Evolutionary conservation across 352 stramenopile genomes (phyloP).

Genomic region (Globisporangium irregulare): DNA sequence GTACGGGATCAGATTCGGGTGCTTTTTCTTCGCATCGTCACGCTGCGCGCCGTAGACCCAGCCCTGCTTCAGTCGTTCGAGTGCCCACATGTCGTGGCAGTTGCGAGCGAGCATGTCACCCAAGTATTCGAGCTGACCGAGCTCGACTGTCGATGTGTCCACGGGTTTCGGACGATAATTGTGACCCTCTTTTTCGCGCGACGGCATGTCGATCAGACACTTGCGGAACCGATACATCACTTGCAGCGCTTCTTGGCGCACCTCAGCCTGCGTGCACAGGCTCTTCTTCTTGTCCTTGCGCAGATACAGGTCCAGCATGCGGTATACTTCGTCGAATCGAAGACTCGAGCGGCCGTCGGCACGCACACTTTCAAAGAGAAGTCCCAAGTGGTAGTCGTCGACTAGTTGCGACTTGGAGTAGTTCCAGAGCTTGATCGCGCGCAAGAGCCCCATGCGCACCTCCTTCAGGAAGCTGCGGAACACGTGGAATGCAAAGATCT

Average conservation of each 20-base stretch:
- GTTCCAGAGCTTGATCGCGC: slow-evolving; percentile 83
- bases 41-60: slow-evolving; percentile 72
- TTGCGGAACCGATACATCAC: slow-evolving; percentile 89
- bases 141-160: slow-evolving; percentile 68
- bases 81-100: slow-evolving; percentile 84
- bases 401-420: slow-evolving; percentile 77
- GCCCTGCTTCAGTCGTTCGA: slow-evolving; percentile 82
- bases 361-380: slow-evolving; percentile 77
- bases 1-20: slow-evolving; percentile 85
- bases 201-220: slow-evolving; percentile 87
- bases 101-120: slow-evolving; percentile 80
- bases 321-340: slow-evolving; percentile 82
- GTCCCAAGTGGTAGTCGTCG: slow-evolving; percentile 77
- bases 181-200: slow-evolving; percentile 84
- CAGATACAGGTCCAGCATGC: slow-evolving; percentile 82
- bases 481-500: slow-evolving; percentile 71
- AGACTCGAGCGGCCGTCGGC: slow-evolving; percentile 70
- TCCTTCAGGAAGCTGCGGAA: slow-evolving; percentile 68
- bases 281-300: slow-evolving; percentile 75
- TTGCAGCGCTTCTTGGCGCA: slow-evolving; percentile 72
- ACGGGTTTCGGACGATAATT: slow-evolving; percentile 86
- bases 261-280: slow-evolving; percentile 65
- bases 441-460: slow-evolving; percentile 62
- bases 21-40: slow-evolving; percentile 69
- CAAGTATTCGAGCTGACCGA: slow-evolving; percentile 70